These are phyloP conservation scores for Chrysophaeum taylorii DNA, from an alignment of 352 stramenopile species.

Conservation along the genomic window DNA sequence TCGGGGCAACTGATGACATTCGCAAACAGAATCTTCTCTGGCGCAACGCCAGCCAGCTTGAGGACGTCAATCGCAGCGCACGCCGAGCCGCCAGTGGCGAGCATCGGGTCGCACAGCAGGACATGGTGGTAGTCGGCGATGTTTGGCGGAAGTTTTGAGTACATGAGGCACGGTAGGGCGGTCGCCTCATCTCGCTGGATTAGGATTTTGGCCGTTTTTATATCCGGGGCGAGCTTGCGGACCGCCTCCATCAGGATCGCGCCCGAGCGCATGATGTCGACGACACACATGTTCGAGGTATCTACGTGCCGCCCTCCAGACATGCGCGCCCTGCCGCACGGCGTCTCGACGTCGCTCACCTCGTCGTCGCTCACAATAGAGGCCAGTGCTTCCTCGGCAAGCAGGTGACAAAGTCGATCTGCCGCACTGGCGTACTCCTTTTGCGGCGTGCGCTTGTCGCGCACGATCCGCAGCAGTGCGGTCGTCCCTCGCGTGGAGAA, in stretches of 20 bases:
- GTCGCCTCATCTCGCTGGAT: conserved; percentile 88
- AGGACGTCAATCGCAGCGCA: conserved; percentile 77
- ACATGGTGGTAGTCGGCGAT: conserved; percentile 71
- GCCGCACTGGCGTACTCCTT: conserved; percentile 41
- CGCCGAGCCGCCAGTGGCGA: conserved; percentile 75
- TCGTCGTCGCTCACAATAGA: conserved; percentile 32
- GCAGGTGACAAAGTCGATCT: conserved; percentile 42
- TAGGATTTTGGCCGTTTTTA: conserved; percentile 88
- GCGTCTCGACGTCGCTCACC: conserved; percentile 34
- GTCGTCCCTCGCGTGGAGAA: background rate
- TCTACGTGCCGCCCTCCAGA: conserved; percentile 39
- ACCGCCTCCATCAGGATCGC: conserved; percentile 72
- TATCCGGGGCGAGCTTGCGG: conserved; percentile 61
- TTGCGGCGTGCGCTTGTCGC: conserved; percentile 23
- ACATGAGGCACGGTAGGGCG: conserved; percentile 70
- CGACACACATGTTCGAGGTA: conserved; percentile 62
- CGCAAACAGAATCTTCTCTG: conserved; percentile 80
- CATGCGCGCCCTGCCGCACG: conserved; percentile 29
- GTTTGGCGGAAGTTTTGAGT: conserved; percentile 79
- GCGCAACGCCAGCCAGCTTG: conserved; percentile 61
- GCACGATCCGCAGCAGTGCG: conserved; percentile 7
- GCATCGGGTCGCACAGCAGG: conserved; percentile 91
- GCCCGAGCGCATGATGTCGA: conserved; percentile 84
- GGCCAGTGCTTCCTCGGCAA: conserved; percentile 49
- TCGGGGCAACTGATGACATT: conserved; percentile 77